These are phyloP conservation scores for Rusavskia elegans DNA, from an alignment of 495 filamentous ascomycete species.

Conservation along the genomic window DNA sequence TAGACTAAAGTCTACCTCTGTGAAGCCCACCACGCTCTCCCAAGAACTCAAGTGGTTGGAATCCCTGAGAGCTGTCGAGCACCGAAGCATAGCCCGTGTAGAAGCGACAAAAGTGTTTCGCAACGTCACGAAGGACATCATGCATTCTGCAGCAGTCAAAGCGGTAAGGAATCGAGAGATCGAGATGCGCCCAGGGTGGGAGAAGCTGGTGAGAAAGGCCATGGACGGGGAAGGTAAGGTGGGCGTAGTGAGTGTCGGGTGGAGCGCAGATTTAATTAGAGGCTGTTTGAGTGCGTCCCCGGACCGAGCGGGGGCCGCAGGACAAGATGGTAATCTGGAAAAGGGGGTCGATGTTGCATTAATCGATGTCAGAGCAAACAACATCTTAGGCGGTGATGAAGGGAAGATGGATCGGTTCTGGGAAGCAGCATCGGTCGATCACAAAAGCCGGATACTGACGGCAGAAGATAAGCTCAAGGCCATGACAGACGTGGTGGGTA, in stretches of 20 bases:
- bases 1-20: conserved; percentile 1
- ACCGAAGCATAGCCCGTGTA: conserved; percentile 11
- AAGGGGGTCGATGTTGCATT: neutral
- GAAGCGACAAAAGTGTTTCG: conserved; percentile 10
- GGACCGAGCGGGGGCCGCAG: neutral
- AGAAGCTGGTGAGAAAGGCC: neutral
- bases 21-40: conserved; percentile 5
- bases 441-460: neutral
- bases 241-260: conserved; percentile 13
- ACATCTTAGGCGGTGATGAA: neutral
- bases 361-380: neutral
- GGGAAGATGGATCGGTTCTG: neutral
- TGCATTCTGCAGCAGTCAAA: neutral
- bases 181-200: conserved; percentile 8
- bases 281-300: conserved; percentile 1
- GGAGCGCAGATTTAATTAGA: conserved; percentile 14
- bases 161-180: conserved; percentile 1
- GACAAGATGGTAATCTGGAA: neutral
- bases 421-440: neutral
- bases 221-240: conserved; percentile 2
- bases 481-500: conserved; percentile 4
- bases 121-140: neutral
- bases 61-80: conserved; percentile 8
- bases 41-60: conserved; percentile 8
- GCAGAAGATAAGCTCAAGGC: conserved; percentile 10